Percentiles rank a stretch among this genome's conserved stretches.
Conservation (phyloP, 805 yeast genomes). For the Limtongia smithiae region DNA sequence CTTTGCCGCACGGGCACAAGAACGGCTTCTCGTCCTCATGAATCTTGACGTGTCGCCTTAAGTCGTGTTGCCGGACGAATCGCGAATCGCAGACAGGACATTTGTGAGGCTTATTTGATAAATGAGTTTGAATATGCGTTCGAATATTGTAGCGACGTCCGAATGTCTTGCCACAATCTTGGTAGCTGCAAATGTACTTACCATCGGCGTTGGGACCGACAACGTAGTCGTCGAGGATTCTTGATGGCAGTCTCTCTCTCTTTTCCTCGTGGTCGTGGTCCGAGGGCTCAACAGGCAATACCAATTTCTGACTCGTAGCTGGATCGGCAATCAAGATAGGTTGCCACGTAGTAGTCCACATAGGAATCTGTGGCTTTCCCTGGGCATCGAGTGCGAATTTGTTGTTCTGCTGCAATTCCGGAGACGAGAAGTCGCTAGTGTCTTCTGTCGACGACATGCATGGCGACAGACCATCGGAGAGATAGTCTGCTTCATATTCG, state of each 20-base stretch:
- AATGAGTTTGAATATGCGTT: slow-evolving; percentile 94
- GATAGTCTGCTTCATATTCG: slow-evolving; percentile 25
- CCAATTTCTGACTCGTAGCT: slow-evolving; percentile 9
- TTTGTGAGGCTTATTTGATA: slow-evolving; percentile 86
- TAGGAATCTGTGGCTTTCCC: neutral
- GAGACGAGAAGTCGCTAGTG: slow-evolving; percentile 25
- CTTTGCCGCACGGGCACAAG: slow-evolving; percentile 89
- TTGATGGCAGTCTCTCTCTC: slow-evolving; percentile 7
- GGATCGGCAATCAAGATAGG: slow-evolving; percentile 27
- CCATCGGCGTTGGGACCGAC: slow-evolving; percentile 51
- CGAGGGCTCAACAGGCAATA: slow-evolving; percentile 10
- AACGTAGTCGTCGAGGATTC: slow-evolving; percentile 18
- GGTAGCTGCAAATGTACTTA: slow-evolving; percentile 67
- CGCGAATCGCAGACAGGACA: slow-evolving; percentile 74
- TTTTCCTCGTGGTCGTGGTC: slow-evolving; percentile 5
- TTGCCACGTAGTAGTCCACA: slow-evolving; percentile 25
- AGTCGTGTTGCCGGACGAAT: slow-evolving; percentile 93
- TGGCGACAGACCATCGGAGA: slow-evolving; percentile 23
- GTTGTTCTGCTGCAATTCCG: slow-evolving; percentile 11
- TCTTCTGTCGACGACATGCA: slow-evolving; percentile 19
- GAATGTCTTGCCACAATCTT: slow-evolving; percentile 72
- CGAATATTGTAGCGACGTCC: slow-evolving; percentile 87
- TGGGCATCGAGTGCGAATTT: neutral
- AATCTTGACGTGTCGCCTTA: slow-evolving; percentile 82
- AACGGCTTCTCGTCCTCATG: slow-evolving; percentile 68